A percentile compares a stretch with the other conserved stretches of the same genome.
phyloP scores from a whole-genome alignment of 2,329 filamentous ascomycete species.

The Phyllosticta ampelicida region DNA sequence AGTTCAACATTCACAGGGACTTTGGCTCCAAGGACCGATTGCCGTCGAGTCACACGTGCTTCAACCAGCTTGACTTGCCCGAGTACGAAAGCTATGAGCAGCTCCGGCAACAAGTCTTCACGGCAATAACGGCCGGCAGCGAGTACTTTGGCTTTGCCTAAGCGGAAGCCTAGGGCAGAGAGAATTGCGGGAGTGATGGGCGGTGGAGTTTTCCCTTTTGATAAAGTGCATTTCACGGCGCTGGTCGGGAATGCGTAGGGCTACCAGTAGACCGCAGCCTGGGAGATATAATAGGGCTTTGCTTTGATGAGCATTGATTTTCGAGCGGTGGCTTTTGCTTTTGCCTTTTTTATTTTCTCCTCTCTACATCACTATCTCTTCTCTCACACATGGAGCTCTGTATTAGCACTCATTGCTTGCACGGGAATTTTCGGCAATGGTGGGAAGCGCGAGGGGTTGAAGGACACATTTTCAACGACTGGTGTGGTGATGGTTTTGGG shows the following conservation, averaged over 20 bases:
- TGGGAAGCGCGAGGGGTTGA: neutral
- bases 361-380: neutral
- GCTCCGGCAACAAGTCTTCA: conserved; percentile 78
- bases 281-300: neutral
- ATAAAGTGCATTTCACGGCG: neutral
- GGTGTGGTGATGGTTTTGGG: conserved; percentile 1
- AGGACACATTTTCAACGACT: neutral
- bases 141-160: conserved; percentile 97
- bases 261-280: neutral
- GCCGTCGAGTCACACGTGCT: conserved; percentile 95
- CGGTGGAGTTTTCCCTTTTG: neutral
- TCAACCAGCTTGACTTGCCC: conserved; percentile 96
- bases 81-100: conserved; percentile 96
- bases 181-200: conserved; percentile 1
- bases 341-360: neutral
- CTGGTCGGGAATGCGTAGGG: neutral
- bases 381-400: neutral
- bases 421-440: neutral
- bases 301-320: neutral
- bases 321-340: neutral
- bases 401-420: neutral
- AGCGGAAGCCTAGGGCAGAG: conserved; percentile 15
- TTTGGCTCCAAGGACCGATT: conserved; percentile 94
- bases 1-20: conserved; percentile 98
- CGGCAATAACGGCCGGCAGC: conserved; percentile 93